phyloP scores from a whole-genome alignment of 164 flowering plant genomes.

The Vitis riparia region DNA sequence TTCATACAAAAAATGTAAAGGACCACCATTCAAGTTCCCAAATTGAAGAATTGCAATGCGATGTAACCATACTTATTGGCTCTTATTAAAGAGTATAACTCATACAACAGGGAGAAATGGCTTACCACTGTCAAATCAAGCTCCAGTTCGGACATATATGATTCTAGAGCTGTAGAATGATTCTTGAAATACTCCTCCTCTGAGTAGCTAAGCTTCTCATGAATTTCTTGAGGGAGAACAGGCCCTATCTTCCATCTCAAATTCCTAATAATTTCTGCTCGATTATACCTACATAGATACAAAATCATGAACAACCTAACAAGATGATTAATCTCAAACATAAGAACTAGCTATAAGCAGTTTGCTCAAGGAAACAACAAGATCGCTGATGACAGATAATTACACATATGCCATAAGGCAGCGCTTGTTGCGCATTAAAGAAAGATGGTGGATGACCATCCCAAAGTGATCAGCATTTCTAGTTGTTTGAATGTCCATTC shows the following conservation, averaged over 20 bases:
- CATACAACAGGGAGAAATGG: slow-evolving; percentile 3
- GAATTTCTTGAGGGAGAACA: slow-evolving; percentile 76
- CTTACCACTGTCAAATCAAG: slow-evolving; percentile 92
- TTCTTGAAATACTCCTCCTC: slow-evolving; percentile 87
- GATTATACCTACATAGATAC: slow-evolving; percentile 56
- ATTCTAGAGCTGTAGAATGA: slow-evolving; percentile 68
- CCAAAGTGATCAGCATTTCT: slow-evolving; percentile 92
- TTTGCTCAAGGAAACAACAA: background rate
- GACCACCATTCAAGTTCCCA: background rate
- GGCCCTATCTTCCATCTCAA: slow-evolving; percentile 82
- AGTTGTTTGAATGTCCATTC: slow-evolving; percentile 66
- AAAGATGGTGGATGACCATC: slow-evolving; percentile 81
- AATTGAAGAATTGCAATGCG: background rate
- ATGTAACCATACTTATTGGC: background rate
- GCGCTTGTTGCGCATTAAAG: slow-evolving; percentile 61
- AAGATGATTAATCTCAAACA: slow-evolving; percentile 4
- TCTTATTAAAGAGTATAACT: background rate
- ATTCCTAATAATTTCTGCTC: slow-evolving; percentile 71
- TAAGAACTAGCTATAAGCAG: slow-evolving; percentile 1
- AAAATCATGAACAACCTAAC: slow-evolving; percentile 4
- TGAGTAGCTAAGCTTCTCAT: slow-evolving; percentile 61
- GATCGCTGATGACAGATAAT: background rate
- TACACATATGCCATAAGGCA: slow-evolving; percentile 49
- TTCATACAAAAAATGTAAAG: no score
- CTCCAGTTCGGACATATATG: slow-evolving; percentile 70